phyloP scores from a whole-genome alignment of 257 asterid genomes.

The Solanum peruvianum region DNA sequence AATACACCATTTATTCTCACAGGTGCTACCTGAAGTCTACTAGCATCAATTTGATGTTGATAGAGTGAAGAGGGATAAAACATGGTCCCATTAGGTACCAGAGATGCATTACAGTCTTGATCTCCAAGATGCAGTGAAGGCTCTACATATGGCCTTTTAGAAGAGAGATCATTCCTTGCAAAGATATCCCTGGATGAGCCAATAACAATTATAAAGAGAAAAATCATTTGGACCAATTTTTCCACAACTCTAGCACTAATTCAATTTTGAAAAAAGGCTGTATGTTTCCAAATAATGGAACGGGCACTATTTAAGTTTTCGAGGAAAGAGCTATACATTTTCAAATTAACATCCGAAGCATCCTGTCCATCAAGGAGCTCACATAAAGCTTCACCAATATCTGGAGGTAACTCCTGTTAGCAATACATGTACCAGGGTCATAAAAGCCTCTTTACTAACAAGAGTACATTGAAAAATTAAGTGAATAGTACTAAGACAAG shows the following conservation, averaged over 20 bases:
- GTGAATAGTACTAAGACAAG: not conserved
- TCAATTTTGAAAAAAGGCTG: not conserved
- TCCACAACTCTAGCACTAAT: not conserved
- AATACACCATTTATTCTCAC: conserved; percentile 19
- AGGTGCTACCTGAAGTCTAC: conserved; percentile 43
- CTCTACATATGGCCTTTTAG: conserved; percentile 32
- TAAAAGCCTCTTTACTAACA: not conserved
- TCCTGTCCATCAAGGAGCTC: conserved; percentile 69
- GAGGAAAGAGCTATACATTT: conserved; percentile 13
- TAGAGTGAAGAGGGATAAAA: conserved; percentile 48
- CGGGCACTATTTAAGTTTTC: not conserved
- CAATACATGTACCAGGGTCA: conserved; percentile 14
- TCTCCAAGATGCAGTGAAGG: conserved; percentile 26
- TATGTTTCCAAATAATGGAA: not conserved
- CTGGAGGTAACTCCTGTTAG: conserved; percentile 78
- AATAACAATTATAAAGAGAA: not conserved
- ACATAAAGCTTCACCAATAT: conserved; percentile 89
- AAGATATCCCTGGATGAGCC: conserved; percentile 44
- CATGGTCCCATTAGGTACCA: conserved; percentile 36
- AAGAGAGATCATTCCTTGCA: conserved; percentile 27
- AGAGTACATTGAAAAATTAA: not conserved
- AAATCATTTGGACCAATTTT: not conserved
- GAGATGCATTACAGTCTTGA: conserved; percentile 31
- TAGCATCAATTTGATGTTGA: conserved; percentile 55
- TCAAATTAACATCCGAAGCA: conserved; percentile 31